These are phyloP conservation scores for Aspergillus coremiiformis DNA, from an alignment of 495 filamentous ascomycete genomes.

Conservation along the genomic window DNA sequence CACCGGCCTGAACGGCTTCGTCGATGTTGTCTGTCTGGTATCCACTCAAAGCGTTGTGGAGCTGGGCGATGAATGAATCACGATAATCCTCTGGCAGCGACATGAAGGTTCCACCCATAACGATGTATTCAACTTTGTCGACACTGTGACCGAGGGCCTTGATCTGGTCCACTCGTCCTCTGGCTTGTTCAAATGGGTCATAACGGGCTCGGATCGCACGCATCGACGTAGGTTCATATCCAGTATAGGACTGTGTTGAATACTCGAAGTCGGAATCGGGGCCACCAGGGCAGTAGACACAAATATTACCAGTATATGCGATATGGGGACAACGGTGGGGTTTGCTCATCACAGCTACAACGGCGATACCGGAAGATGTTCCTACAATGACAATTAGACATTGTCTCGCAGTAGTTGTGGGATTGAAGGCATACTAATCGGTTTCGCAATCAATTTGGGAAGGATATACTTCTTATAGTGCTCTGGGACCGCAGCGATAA, in stretches of 20 bases:
- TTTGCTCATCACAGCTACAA: slow-evolving; percentile 99
- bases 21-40: slow-evolving; percentile 89
- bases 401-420: not conserved
- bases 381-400: slow-evolving; percentile 36
- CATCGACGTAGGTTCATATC: slow-evolving; percentile 98
- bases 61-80: slow-evolving; percentile 85
- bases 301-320: slow-evolving; percentile 96
- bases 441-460: slow-evolving; percentile 91
- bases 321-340: slow-evolving; percentile 97
- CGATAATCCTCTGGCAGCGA: slow-evolving; percentile 82
- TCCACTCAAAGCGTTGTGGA: slow-evolving; percentile 92
- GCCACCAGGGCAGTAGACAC: slow-evolving; percentile 96
- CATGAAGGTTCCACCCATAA: slow-evolving; percentile 99
- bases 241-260: slow-evolving; percentile 96
- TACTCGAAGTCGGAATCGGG: slow-evolving; percentile 98
- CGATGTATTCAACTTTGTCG: slow-evolving; percentile 98
- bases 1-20: slow-evolving; percentile 83
- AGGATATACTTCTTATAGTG: slow-evolving; percentile 99
- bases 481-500: slow-evolving; percentile 94
- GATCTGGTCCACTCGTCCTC: slow-evolving; percentile 93
- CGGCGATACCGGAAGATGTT: slow-evolving; percentile 95
- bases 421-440: slow-evolving; percentile 59
- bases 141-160: slow-evolving; percentile 91
- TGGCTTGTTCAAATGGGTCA: slow-evolving; percentile 95
- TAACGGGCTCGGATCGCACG: slow-evolving; percentile 94